Evolutionary conservation across 2,329 filamentous ascomycete species (phyloP).

Genomic region (Venturia nashicola): DNA sequence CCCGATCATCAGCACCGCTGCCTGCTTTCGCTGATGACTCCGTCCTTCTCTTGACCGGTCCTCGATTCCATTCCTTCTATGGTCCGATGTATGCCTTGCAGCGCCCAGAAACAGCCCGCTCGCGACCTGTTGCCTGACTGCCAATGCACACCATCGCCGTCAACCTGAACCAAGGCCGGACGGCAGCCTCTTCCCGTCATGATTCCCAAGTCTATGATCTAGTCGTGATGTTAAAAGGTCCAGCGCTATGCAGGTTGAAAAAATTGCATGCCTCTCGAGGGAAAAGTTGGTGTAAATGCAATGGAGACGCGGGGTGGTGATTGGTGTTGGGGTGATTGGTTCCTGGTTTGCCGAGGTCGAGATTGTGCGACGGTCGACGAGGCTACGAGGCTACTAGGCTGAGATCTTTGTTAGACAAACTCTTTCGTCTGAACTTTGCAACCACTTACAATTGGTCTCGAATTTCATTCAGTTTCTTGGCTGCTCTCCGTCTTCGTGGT

Average conservation of each 20-base stretch:
- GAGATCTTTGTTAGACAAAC: not conserved
- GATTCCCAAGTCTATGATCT: not conserved
- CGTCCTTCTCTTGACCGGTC: not conserved
- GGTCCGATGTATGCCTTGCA: not conserved
- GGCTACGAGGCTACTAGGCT: not conserved
- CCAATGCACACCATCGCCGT: not conserved
- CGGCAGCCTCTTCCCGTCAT: not conserved
- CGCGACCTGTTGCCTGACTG: not conserved
- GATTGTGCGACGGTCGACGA: not conserved
- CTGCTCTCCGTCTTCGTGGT: not conserved
- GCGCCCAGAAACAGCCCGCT: not conserved
- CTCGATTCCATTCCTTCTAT: not conserved
- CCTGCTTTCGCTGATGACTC: slow-evolving; percentile 2
- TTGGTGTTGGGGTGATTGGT: not conserved
- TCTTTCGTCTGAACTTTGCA: not conserved
- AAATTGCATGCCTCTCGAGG: not conserved
- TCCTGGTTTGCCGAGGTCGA: not conserved
- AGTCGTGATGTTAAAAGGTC: not conserved
- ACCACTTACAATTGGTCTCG: not conserved
- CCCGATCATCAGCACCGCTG: no score
- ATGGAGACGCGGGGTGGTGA: not conserved
- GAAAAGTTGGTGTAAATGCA: not conserved
- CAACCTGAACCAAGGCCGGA: not conserved
- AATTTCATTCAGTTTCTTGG: not conserved
- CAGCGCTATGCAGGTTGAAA: not conserved